Base-by-base conservation (phyloP, 176 grass and related monocot species). In the Phoenix dactylifera region DNA sequence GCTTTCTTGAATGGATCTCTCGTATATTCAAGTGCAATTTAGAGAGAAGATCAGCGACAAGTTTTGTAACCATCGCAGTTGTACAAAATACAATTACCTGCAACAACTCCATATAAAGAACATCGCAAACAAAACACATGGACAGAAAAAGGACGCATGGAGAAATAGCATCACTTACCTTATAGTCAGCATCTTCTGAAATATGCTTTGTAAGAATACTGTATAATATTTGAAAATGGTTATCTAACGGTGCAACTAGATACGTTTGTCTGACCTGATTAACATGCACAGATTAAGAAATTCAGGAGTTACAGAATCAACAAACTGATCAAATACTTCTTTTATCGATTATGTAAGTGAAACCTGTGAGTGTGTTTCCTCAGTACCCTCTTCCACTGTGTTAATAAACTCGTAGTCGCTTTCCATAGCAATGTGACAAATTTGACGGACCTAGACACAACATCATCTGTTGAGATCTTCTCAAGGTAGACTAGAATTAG, bases 11-110 rank as follows among this genome's bases (percentile, higher is more conserved):
- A 85, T 98, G 93, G 35, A 98, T 98, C 63, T 98, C 93, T 56
- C 87, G 80, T 62, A 92, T 18, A 73, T 92, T 98, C 64, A 98
- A 44, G 52, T 83, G 80, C 50, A 98, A 72, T 25, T 77, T 73
- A 28, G 70, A 76, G 57, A 98, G 84, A 52, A 92, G 22, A 16
- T 85, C 87, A 63, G 87, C 87, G 7, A 88, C 78, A 61, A 98
- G 81, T 66, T 67, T 88, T 49, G 93, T 98, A 28, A 81, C 81
- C 93, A 86, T 92, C 59, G 93, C 93, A 67, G 87, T 98, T 50
- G 93, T 98, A 76, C 93, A 98, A 54, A 98, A 98, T 63, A 98
- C 58, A 64, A 98, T 88, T 15, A 92, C 92, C 92, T 97, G 67
- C 69, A 84, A 73, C 63, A 59, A 39, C 59, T 28, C 15, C 32